Percentiles rank a stretch among this genome's conserved stretches.
Evolutionary conservation across 192 early-diverging fungal genomes (phyloP).

Genomic region (Coemansia sp.): DNA sequence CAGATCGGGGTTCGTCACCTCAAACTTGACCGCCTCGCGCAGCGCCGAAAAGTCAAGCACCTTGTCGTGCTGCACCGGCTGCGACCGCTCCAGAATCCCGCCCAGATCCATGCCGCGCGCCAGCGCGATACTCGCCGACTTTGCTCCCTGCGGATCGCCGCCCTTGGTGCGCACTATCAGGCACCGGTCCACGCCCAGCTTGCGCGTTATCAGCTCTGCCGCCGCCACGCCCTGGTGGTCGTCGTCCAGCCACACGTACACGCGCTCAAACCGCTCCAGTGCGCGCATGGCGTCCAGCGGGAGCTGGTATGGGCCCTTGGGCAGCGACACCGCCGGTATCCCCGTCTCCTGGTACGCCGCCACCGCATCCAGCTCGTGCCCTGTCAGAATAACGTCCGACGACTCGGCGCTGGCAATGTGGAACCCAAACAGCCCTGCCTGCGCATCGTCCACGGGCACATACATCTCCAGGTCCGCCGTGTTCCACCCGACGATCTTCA

Average conservation of each 20-base stretch:
- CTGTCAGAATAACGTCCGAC: conserved; percentile 53
- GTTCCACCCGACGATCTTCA: conserved; percentile 50
- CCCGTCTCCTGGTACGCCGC: conserved; percentile 63
- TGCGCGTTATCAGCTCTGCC: conserved; percentile 57
- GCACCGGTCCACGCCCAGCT: conserved; percentile 62
- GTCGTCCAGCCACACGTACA: conserved; percentile 69
- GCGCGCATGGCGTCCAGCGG: conserved; percentile 56
- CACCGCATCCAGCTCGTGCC: conserved; percentile 64
- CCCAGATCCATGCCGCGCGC: conserved; percentile 34
- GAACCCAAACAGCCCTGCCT: conserved; percentile 62
- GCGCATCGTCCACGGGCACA: conserved; percentile 51
- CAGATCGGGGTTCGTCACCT: conserved; percentile 62
- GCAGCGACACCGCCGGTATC: conserved; percentile 58
- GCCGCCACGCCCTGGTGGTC: conserved; percentile 59
- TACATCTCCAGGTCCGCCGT: conserved; percentile 48
- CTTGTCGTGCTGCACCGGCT: conserved; percentile 59
- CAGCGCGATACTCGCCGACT: conserved; percentile 56
- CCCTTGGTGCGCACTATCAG: conserved; percentile 51
- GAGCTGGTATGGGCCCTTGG: conserved; percentile 54
- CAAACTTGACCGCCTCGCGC: conserved; percentile 59
- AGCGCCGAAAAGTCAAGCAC: conserved; percentile 60
- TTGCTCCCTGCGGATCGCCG: conserved; percentile 46
- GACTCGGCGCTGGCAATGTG: conserved; percentile 47
- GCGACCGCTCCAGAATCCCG: conserved; percentile 43
- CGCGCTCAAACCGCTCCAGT: conserved; percentile 59